These are phyloP conservation scores for Rhizoclosmatium sp. DNA, from an alignment of 192 early-diverging fungal genomes.

Conservation along the genomic window DNA sequence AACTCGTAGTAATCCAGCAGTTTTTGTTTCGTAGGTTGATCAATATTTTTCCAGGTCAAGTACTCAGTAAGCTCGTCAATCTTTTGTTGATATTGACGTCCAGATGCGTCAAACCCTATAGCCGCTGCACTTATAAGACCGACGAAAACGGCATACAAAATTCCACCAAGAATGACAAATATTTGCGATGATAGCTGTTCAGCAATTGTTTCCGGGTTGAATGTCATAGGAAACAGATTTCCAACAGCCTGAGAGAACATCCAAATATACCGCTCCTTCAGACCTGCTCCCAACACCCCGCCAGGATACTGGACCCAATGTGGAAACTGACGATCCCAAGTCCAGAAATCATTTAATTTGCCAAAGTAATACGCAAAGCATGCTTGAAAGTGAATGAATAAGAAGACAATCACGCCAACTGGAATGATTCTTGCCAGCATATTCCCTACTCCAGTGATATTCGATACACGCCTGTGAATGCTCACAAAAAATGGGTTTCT, in stretches of 20 bases:
- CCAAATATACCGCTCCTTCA: slow-evolving; percentile 13
- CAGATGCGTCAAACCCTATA: slow-evolving; percentile 9
- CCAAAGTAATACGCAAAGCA: slow-evolving; percentile 33
- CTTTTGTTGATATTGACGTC: slow-evolving; percentile 25
- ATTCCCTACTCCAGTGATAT: slow-evolving; percentile 24
- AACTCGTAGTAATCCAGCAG: slow-evolving; percentile 39
- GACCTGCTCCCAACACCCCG: background rate
- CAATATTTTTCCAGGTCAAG: slow-evolving; percentile 35
- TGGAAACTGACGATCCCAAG: background rate
- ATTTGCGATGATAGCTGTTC: slow-evolving; percentile 1
- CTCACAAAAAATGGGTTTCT: background rate
- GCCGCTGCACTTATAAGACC: slow-evolving; percentile 21
- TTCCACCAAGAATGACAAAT: background rate
- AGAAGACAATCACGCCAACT: slow-evolving; percentile 5
- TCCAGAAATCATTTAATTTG: background rate
- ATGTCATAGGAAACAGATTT: background rate
- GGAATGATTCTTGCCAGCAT: slow-evolving; percentile 8
- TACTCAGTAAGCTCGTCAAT: slow-evolving; percentile 47
- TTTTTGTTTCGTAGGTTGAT: slow-evolving; percentile 7
- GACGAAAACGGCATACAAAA: slow-evolving; percentile 30
- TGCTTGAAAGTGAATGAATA: slow-evolving; percentile 42
- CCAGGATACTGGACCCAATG: background rate
- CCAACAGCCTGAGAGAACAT: background rate
- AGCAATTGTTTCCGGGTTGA: slow-evolving; percentile 1
- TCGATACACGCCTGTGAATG: slow-evolving; percentile 10